Percentiles rank a stretch among this genome's conserved stretches.
phyloP scores from a whole-genome alignment of 139 green algal species.

The Mesotaenium endlicherianum region DNA sequence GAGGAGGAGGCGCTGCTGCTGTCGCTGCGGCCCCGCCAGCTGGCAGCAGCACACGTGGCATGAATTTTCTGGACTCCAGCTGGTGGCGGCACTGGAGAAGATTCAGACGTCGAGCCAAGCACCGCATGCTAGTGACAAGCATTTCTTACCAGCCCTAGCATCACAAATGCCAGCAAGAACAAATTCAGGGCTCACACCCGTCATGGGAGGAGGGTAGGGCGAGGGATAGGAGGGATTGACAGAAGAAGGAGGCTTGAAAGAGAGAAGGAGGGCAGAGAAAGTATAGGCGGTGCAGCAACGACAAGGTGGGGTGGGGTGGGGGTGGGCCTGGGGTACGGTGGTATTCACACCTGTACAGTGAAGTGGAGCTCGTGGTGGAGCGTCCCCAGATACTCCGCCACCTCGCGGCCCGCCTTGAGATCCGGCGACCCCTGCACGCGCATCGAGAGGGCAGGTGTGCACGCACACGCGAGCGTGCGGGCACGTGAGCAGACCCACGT shows the following conservation, averaged over 20 bases:
- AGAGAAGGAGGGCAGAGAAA: not conserved
- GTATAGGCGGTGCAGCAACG: not conserved
- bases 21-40: no score
- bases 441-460: no score
- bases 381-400: conserved; percentile 89
- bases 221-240: not conserved
- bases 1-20: no score
- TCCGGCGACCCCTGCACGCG: conserved; percentile 85
- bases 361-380: conserved; percentile 96
- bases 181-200: conserved; percentile 63
- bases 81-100: no score
- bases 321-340: not conserved
- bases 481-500: no score
- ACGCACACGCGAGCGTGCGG: no score
- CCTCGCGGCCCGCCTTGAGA: conserved; percentile 80
- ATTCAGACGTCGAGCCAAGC: no score
- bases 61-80: no score
- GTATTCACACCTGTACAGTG: conserved; percentile 61
- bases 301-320: not conserved
- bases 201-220: not conserved
- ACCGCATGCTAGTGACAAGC: no score
- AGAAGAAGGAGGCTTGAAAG: not conserved
- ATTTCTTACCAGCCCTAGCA: no score
- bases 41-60: no score
- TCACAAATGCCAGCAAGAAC: no score